Percentiles rank a stretch among this genome's conserved stretches.
Evolutionary conservation across 139 green algal species (phyloP).

Genomic region (Chlorella sp.): DNA sequence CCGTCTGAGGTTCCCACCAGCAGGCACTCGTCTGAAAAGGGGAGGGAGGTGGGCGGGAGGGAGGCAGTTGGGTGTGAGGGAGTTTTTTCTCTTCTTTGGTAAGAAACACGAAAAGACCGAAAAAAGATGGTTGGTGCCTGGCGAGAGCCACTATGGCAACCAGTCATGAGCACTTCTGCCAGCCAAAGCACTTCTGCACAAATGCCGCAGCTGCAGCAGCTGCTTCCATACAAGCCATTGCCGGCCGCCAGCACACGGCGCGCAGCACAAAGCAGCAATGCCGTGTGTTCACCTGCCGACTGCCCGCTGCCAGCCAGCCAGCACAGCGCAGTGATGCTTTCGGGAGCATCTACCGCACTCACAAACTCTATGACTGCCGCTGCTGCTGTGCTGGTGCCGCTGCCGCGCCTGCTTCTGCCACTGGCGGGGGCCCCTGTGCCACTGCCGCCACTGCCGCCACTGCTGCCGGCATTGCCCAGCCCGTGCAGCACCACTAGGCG

Average conservation of each 20-base stretch:
- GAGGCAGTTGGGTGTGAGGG: no score
- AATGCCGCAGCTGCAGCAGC: no score
- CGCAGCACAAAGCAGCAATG: background rate
- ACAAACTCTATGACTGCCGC: conserved; percentile 11
- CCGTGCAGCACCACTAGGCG: conserved; percentile 22
- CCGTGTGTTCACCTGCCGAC: background rate
- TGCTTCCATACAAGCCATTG: no score
- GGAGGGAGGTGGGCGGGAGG: background rate
- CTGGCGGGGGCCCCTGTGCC: background rate
- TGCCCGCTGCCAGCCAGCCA: conserved; percentile 17
- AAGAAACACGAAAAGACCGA: no score
- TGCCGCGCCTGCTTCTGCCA: background rate
- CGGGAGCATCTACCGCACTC: conserved; percentile 10
- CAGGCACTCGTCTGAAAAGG: conserved; percentile 41
- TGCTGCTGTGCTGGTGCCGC: background rate
- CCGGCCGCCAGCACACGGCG: background rate
- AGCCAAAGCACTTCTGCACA: no score
- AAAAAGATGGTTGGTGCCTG: no score
- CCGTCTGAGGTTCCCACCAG: conserved; percentile 63
- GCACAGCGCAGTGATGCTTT: conserved; percentile 24
- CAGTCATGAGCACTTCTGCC: no score
- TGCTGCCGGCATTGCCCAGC: background rate
- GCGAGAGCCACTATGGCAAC: no score
- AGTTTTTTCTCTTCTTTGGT: no score
- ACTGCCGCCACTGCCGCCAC: background rate